Percentiles rank a stretch among this genome's conserved stretches.
phyloP scores from a whole-genome alignment of 2,329 filamentous ascomycete genomes.

The Fusarium compactum region DNA sequence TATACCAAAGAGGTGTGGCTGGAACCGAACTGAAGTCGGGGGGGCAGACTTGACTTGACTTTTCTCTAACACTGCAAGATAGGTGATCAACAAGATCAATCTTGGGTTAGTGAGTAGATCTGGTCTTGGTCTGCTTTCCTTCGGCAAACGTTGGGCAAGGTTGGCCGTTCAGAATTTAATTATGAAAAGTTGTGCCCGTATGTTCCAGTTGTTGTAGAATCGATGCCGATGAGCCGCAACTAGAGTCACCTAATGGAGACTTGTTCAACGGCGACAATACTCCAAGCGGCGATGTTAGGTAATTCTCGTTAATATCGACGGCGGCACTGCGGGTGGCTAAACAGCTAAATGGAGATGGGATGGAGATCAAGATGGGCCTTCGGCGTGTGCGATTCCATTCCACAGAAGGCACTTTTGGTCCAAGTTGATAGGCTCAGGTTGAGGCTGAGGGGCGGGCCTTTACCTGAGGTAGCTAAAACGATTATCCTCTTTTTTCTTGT shows the following conservation, averaged over 20 bases:
- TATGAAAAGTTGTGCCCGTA: constrained; percentile 1
- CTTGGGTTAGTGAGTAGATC: not conserved
- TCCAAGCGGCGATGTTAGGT: constrained; percentile 39
- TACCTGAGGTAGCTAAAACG: constrained; percentile 23
- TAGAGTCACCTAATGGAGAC: constrained; percentile 11
- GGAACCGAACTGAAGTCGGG: constrained; percentile 18
- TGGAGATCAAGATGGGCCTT: constrained; percentile 3
- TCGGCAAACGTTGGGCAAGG: not conserved
- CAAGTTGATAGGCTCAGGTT: constrained; percentile 25
- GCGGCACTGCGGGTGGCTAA: constrained; percentile 38
- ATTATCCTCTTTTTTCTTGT: constrained; percentile 17
- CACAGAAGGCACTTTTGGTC: constrained; percentile 17
- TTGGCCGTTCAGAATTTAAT: constrained; percentile 14
- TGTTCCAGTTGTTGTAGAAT: constrained; percentile 10
- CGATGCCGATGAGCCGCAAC: constrained; percentile 19
- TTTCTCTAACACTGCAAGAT: constrained; percentile 14
- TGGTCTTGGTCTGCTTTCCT: not conserved
- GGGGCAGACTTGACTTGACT: not conserved
- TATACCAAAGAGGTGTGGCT: constrained; percentile 20
- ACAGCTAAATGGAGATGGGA: constrained; percentile 11
- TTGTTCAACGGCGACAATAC: constrained; percentile 20
- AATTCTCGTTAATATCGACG: constrained; percentile 23
- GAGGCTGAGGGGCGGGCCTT: constrained; percentile 26
- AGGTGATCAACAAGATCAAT: constrained; percentile 1
- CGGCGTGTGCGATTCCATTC: constrained; percentile 43